Base-by-base conservation (phyloP, 2,329 filamentous ascomycete genomes). In the Colletotrichum sp. region DNA sequence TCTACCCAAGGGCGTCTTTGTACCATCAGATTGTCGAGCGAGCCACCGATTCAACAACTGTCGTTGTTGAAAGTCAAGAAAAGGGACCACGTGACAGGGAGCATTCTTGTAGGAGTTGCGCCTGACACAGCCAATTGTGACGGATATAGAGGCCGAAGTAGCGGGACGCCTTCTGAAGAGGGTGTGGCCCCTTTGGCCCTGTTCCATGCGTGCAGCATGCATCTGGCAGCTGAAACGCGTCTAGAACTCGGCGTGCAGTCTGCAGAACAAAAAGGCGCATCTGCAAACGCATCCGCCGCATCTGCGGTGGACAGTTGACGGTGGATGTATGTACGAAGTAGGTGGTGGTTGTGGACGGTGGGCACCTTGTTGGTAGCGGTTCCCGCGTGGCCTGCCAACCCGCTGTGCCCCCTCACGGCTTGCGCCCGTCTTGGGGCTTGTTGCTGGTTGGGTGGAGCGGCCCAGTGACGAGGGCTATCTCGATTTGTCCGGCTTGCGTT, bases 161-260 rank as follows among this genome's bases (percentile, higher is more conserved):
- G 67, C 32, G 67, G 67, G 30, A 39, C 55, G 32, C 32, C 22
- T n/a, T 39, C 34, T 49, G 30, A 27, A 30, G 25, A 64, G 63
- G 30, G 32, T 44, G 52, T 57, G 61, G 36, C 59, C 4, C 13
- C 27, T 59, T 32, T 32, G 32, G 61, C 75, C 75, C 66, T 75
- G 75, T 75, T 71, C 75, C 75, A 75, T 75, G 66, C 34, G 13
- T 71, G 71, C 71, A 75, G 71, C 66, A 34, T 67, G 71, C 71
- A 67, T 55, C 36, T 67, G 52, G 34, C 61, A 77, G 52, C 59
- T 77, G 75, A 77, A 77, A 77, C 71, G 63, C 71, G 59, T 75
- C 65, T 52, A 70, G 71, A 75, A 77, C 75, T 75, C 36, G 66
- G 71, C 29, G 34, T 52, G 29, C 39, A 29, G n/a, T 27, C 55